phyloP scores from a whole-genome alignment of 257 asterid genomes.

The Datura wrightii region DNA sequence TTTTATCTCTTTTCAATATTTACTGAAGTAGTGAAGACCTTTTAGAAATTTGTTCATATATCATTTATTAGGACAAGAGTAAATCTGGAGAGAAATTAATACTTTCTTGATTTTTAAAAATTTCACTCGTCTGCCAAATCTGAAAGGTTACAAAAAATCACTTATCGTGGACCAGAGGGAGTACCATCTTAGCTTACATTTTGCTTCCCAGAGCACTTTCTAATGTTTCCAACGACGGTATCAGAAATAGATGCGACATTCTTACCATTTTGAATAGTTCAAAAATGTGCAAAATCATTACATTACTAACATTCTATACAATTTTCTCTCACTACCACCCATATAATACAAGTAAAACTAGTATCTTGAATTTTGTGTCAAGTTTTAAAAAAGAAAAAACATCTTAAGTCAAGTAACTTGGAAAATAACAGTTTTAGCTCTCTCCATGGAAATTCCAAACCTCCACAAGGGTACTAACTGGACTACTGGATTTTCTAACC shows the following conservation, averaged over 20 bases:
- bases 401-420: background rate
- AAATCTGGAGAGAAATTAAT: conserved; percentile 7
- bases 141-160: no score
- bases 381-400: background rate
- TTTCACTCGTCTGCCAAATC: no score
- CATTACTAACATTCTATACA: background rate
- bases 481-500: no score
- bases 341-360: conserved; percentile 10
- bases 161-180: no score
- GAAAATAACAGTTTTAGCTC: no score
- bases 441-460: no score
- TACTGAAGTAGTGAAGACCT: background rate
- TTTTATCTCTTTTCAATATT: background rate
- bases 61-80: background rate
- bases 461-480: no score
- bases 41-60: background rate
- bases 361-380: background rate
- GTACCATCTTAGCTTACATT: background rate
- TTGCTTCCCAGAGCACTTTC: background rate
- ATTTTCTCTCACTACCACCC: background rate
- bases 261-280: background rate
- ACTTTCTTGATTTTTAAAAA: background rate
- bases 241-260: background rate
- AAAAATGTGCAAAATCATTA: background rate
- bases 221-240: background rate